Conservation (phyloP, 169 alveolate species). For the Haemoproteus tartakovskyi region DNA sequence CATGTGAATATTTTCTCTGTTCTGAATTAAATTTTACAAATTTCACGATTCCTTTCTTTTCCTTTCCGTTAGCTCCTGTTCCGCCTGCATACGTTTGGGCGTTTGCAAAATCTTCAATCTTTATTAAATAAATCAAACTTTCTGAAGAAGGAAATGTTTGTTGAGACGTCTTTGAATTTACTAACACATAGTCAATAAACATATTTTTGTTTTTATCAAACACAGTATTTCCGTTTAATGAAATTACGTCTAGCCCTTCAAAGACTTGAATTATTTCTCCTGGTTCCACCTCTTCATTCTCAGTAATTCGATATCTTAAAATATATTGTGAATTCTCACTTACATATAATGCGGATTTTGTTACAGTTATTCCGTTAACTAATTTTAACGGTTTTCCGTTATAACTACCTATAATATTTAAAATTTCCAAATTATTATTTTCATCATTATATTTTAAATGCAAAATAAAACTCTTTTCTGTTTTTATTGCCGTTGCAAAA, state of each 20-base stretch:
- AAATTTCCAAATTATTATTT: neutral
- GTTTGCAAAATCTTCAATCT: too few relatives aligned
- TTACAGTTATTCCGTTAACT: constrained; percentile 1
- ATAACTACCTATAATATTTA: constrained; percentile 9
- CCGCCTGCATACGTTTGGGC: too few relatives aligned
- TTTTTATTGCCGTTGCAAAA: constrained; percentile 5
- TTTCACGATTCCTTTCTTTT: too few relatives aligned
- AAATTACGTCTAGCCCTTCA: constrained; percentile 5
- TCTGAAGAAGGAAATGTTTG: too few relatives aligned
- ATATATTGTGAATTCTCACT: constrained; percentile 25
- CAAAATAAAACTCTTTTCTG: constrained; percentile 4
- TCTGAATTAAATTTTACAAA: too few relatives aligned
- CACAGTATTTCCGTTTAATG: too few relatives aligned
- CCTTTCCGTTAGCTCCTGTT: too few relatives aligned
- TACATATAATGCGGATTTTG: constrained; percentile 2
- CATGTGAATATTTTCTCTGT: neutral
- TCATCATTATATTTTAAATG: constrained; percentile 14
- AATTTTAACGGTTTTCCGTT: constrained; percentile 1
- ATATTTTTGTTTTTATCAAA: too few relatives aligned
- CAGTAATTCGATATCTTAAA: neutral
- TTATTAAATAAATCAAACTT: too few relatives aligned
- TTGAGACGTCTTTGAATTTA: too few relatives aligned
- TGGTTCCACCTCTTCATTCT: neutral
- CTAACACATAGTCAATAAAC: too few relatives aligned
- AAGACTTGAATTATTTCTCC: neutral